A percentile compares a stretch with the other conserved stretches of the same genome.
Evolutionary conservation across 768 basidiomycete genomes (phyloP).

Genomic region (Lactarius vividus): DNA sequence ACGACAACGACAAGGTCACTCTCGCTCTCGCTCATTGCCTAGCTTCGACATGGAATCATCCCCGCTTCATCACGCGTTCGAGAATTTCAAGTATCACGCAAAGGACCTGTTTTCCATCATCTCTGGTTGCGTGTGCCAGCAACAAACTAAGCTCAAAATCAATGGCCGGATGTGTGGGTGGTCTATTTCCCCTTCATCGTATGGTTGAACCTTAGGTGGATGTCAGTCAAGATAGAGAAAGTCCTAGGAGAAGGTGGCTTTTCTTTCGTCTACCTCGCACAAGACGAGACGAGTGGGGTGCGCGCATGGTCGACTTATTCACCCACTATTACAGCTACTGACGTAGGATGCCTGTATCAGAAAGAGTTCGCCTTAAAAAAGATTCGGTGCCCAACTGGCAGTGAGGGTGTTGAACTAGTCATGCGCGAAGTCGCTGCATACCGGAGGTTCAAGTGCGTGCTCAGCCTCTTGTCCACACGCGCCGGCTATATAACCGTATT

Average conservation of each 20-base stretch:
- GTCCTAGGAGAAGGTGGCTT: constrained; percentile 96
- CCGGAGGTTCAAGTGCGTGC: constrained; percentile 82
- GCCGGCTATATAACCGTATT: neutral
- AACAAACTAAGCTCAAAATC: constrained; percentile 87
- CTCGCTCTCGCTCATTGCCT: neutral
- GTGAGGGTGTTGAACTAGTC: constrained; percentile 84
- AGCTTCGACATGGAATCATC: constrained; percentile 20
- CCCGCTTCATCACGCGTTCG: constrained; percentile 40
- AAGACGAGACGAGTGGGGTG: constrained; percentile 83
- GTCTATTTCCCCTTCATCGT: neutral
- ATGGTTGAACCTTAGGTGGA: neutral
- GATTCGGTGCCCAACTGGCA: constrained; percentile 87
- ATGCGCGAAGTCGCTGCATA: constrained; percentile 93
- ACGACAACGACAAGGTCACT: neutral
- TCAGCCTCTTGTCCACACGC: neutral
- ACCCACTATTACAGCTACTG: constrained; percentile 13
- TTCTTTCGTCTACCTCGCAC: constrained; percentile 86
- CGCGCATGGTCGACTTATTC: constrained; percentile 32
- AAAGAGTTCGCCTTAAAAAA: constrained; percentile 96
- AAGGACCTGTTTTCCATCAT: constrained; percentile 83
- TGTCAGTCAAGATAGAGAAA: constrained; percentile 79
- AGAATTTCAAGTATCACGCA: constrained; percentile 65
- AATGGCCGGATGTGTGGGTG: constrained; percentile 89
- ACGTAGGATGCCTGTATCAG: constrained; percentile 36
- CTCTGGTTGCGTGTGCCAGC: constrained; percentile 76